These are phyloP conservation scores for Chlamydomonas schloesseri DNA, from an alignment of 139 green algal species.

Conservation along the genomic window DNA sequence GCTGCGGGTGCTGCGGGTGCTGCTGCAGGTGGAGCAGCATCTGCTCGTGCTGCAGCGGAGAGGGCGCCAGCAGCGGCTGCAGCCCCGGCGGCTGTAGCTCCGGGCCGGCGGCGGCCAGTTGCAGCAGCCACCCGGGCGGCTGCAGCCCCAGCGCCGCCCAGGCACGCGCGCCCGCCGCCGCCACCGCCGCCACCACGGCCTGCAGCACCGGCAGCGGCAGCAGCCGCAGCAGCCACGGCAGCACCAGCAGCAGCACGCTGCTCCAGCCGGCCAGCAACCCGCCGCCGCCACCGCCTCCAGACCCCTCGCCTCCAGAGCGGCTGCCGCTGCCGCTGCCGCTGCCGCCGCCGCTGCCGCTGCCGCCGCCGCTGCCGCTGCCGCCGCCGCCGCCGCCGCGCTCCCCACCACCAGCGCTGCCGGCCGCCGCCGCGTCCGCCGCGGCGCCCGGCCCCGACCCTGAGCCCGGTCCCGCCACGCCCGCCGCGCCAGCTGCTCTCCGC, in stretches of 20 bases:
- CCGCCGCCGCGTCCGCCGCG: neutral
- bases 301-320: too few species aligned
- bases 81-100: neutral
- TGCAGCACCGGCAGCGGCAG: slow-evolving; percentile 27
- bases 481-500: neutral
- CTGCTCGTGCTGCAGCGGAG: too few species aligned
- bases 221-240: slow-evolving; percentile 38
- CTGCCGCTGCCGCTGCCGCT: neutral
- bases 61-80: neutral
- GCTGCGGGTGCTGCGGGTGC: too few species aligned
- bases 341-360: neutral
- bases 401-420: too few species aligned
- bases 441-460: neutral
- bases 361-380: neutral
- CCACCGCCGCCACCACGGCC: neutral
- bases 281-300: too few species aligned
- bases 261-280: neutral
- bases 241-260: slow-evolving; percentile 4
- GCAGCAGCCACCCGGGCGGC: slow-evolving; percentile 13
- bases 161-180: neutral
- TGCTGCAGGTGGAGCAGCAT: too few species aligned
- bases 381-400: neutral
- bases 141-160: neutral
- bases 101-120: too few species aligned
- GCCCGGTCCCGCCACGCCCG: too few species aligned